Evolutionary conservation across 495 filamentous ascomycete species (phyloP), one percentile per base, ranked within the genome.

Genomic region (Chaetomium fimeti): DNA sequence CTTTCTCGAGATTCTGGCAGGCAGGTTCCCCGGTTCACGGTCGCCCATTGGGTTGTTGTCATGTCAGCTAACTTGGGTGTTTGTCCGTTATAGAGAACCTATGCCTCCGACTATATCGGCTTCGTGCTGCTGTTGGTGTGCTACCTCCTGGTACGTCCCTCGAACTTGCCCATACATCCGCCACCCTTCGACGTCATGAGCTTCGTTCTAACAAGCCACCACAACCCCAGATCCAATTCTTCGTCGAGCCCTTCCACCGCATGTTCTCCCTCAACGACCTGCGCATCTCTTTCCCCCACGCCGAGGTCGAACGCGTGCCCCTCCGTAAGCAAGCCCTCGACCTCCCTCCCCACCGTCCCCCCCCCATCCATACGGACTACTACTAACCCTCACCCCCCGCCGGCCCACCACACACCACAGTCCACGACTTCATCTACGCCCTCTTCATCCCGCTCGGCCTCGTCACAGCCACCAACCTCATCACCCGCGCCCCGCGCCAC

Each of bases 241-340:
- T 93, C 61, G 79, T 89, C 68, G 86, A 87, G 65, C 95, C 94
- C 2, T 98, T 98, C 75, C 93, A 97, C 72, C 92, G 87, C 72
- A 83, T 90, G 80, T 92, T 92, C 72, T 85, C 83, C 61, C 86
- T 97, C 61, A 89, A 90, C 73, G 91, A 97, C 71, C 82, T 88
- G 13, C 79, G 88, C 45, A 91, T 98, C 52, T 87, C 90, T 67
- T 96, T 87, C 71, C 95, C 95, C 11, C 88, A 95, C 74, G 91
- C 93, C 24, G 82, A 89, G 56, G 76, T 88, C 40, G 94, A 99
- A 74, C 85, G 92, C 59, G 95, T 99, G 0, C 83, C 92, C 29
- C 84, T 96, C 13, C 69, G 88, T 89, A 81, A 69, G 87, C 78
- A n/a, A n/a, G 29, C 24, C 43, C 36, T 51, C 56, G 32, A 20